A percentile compares a stretch with the other conserved stretches of the same genome.
phyloP scores from a whole-genome alignment of 495 filamentous ascomycete species.

The Podospora sp. region DNA sequence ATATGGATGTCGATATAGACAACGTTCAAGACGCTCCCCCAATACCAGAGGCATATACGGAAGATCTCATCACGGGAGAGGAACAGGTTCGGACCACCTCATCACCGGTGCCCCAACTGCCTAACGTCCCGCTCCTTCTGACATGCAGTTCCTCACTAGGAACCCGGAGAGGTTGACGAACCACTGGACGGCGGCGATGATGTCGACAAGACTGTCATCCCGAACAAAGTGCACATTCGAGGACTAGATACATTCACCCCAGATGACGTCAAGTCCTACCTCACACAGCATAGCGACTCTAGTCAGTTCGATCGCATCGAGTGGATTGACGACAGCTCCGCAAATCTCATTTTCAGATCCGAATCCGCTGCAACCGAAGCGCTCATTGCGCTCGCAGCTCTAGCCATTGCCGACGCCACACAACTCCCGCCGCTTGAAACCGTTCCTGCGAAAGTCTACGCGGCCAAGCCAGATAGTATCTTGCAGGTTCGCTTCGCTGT shows the following conservation, averaged over 20 bases:
- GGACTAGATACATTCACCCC: slow-evolving; percentile 84
- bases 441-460: slow-evolving; percentile 62
- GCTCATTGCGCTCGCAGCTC: slow-evolving; percentile 61
- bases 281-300: slow-evolving; percentile 61
- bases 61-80: slow-evolving; percentile 44
- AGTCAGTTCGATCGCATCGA: slow-evolving; percentile 65
- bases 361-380: slow-evolving; percentile 68
- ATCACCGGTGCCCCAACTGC: slow-evolving; percentile 31
- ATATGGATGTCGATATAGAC: slow-evolving; percentile 66
- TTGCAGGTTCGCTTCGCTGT: slow-evolving; percentile 75
- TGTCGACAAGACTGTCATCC: slow-evolving; percentile 39
- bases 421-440: slow-evolving; percentile 54
- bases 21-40: slow-evolving; percentile 45
- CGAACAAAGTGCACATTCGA: slow-evolving; percentile 75
- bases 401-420: slow-evolving; percentile 47
- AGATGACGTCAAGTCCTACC: slow-evolving; percentile 71
- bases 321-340: slow-evolving; percentile 94
- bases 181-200: slow-evolving; percentile 21
- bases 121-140: slow-evolving; percentile 8
- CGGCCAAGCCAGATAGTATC: slow-evolving; percentile 66
- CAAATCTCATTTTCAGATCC: slow-evolving; percentile 77
- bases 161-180: slow-evolving; percentile 41
- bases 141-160: slow-evolving; percentile 29
- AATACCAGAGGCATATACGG: slow-evolving; percentile 48
- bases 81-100: slow-evolving; percentile 38